Base-by-base conservation (phyloP, 805 yeast genomes). In the Schwanniomyces polymorphus region DNA sequence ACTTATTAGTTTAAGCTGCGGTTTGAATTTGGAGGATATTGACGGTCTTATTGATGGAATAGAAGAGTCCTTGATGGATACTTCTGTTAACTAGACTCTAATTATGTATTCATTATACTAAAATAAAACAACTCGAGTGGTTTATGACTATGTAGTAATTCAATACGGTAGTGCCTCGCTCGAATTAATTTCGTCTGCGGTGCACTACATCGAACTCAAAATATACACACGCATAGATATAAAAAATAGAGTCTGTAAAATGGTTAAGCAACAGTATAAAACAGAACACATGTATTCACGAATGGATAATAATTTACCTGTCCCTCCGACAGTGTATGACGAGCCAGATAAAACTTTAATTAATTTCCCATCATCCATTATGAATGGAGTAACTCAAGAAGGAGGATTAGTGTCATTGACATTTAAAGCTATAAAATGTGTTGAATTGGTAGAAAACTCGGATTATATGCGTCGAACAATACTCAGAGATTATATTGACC, bases 41-140 rank as follows among this genome's bases (percentile, higher is more conserved):
- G 89, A 85, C 59, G 86, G 88, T 27, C 75, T 90, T 48, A 74
- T 92, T 43, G 92, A 88, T 54, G 97, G 92, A 17, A 87, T 92
- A 38, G 90, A 64, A 45, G 70, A 64, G 44, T 61, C 66, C 46
- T 55, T 64, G 47, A 56, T 62, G 56, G 67, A 59, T 39, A 52
- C 57, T 28, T 39, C 51, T 12, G 41, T 47, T 27, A 25, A 23
- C 26, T 38, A 37, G 27, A 37, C 35, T 31, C 35, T 31, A 31
- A 4, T 18, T 37, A 37, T 14, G 38, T 34, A 34, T 34, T 21
- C 23, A 14, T 16, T 34, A 11, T 17, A 16, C 21, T 37, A 17
- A 31, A 14, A 31, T 14, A 14, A 16, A 16, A 31, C 4, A 31
- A 31, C 35, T 31, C 14, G 14, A 8, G 2, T 5, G 35, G 14